These are phyloP conservation scores for Mycena vitilis DNA, from an alignment of 768 basidiomycete species.

Conservation along the genomic window DNA sequence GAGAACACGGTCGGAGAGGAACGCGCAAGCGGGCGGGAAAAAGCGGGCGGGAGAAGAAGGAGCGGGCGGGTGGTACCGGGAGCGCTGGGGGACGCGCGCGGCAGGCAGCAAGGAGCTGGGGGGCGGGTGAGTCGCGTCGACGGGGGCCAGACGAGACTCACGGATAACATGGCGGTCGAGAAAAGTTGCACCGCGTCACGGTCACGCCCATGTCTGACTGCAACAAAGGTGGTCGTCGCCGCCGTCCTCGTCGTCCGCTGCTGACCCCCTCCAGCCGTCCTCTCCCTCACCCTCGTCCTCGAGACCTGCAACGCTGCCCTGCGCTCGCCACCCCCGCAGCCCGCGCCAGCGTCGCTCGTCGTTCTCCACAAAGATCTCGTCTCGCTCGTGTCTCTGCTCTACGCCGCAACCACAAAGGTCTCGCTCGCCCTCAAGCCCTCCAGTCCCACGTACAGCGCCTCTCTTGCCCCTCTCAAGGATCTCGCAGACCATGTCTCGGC, in stretches of 20 bases:
- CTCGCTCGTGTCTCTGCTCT: constrained; percentile 68
- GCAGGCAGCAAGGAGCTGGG: constrained; percentile 34
- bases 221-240: constrained; percentile 49
- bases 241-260: not conserved
- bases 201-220: constrained; percentile 49
- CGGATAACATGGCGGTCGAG: constrained; percentile 8
- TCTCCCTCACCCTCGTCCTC: constrained; percentile 47
- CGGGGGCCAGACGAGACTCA: not conserved
- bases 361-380: constrained; percentile 67
- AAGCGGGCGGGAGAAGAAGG: constrained; percentile 30
- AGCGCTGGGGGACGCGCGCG: constrained; percentile 28
- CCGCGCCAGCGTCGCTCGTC: constrained; percentile 44
- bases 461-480: constrained; percentile 64
- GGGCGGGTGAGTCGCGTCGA: constrained; percentile 31
- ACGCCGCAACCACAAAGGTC: constrained; percentile 68
- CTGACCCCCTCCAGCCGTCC: constrained; percentile 40
- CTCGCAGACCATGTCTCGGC: constrained; percentile 60
- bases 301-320: constrained; percentile 55
- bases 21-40: constrained; percentile 25
- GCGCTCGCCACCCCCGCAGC: constrained; percentile 37
- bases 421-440: constrained; percentile 72
- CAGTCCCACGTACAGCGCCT: constrained; percentile 62
- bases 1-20: constrained; percentile 17
- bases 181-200: constrained; percentile 30
- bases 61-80: constrained; percentile 19